Conservation (phyloP, 768 basidiomycete species). For the Trametes gibbosa region DNA sequence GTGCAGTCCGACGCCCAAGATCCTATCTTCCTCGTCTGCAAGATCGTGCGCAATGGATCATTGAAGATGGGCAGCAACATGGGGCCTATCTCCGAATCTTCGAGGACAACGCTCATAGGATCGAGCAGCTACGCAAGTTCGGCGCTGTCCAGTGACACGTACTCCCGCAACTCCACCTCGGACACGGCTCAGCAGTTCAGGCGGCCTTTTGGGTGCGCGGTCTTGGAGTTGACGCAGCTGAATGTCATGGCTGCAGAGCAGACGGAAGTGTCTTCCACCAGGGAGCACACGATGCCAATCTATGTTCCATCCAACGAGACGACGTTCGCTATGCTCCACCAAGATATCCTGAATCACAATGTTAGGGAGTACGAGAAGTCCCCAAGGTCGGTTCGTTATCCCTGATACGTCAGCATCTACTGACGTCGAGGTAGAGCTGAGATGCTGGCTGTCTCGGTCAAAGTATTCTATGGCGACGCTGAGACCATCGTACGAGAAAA, state of each 20-base stretch:
- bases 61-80: conserved; percentile 67
- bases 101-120: conserved; percentile 29
- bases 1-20: conserved; percentile 82
- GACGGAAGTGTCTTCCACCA: conserved; percentile 56
- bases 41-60: conserved; percentile 84
- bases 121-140: background rate
- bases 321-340: conserved; percentile 90
- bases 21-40: conserved; percentile 85
- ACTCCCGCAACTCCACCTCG: conserved; percentile 21
- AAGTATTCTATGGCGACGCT: conserved; percentile 83
- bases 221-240: conserved; percentile 80
- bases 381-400: conserved; percentile 50
- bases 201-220: conserved; percentile 94
- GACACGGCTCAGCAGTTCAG: conserved; percentile 57
- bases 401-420: conserved; percentile 1
- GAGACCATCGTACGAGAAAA: conserved; percentile 77
- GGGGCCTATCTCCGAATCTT: conserved; percentile 48
- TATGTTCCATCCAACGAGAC: conserved; percentile 80
- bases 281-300: conserved; percentile 87
- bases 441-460: conserved; percentile 77
- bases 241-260: conserved; percentile 65
- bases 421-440: conserved; percentile 61
- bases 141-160: conserved; percentile 1
- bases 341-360: conserved; percentile 85
- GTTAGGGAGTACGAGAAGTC: conserved; percentile 81